Evolutionary conservation across 202 grass and related monocot genomes (phyloP).

Genomic region (Setaria italica): DNA sequence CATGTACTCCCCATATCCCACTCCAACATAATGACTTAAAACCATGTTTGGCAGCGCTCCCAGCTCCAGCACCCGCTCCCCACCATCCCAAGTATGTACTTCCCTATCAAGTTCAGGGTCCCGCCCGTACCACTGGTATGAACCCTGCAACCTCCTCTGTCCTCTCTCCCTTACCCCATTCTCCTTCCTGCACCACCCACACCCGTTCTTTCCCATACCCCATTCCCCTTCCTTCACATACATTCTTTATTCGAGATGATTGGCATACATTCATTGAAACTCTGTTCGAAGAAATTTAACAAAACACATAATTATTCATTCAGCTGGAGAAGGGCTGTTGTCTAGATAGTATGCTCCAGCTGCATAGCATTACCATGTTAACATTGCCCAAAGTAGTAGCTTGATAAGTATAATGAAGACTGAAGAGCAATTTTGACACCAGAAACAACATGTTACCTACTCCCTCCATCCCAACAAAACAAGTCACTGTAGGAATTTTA

Average conservation of each 20-base stretch:
- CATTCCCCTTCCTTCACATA: not conserved
- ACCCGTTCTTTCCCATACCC: no score
- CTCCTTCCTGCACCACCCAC: no score
- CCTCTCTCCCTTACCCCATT: no score
- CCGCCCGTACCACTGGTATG: no score
- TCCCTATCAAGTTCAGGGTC: no score
- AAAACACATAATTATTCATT: not conserved
- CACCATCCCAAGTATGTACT: no score
- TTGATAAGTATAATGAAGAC: not conserved
- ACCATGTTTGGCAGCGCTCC: no score
- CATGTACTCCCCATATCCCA: no score
- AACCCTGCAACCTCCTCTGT: no score
- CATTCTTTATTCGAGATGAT: not conserved
- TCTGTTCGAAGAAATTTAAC: constrained; percentile 10
- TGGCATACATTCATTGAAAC: not conserved
- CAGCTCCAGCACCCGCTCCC: no score
- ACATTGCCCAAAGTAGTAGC: not conserved
- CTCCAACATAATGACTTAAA: not conserved
- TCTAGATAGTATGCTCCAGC: constrained; percentile 4
- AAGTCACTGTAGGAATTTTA: no score
- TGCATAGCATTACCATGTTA: not conserved
- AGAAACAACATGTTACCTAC: not conserved
- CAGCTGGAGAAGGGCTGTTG: not conserved
- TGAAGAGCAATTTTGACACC: not conserved
- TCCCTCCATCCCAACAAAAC: no score